phyloP scores from a whole-genome alignment of 768 basidiomycete species.

The Russula brevipes region DNA sequence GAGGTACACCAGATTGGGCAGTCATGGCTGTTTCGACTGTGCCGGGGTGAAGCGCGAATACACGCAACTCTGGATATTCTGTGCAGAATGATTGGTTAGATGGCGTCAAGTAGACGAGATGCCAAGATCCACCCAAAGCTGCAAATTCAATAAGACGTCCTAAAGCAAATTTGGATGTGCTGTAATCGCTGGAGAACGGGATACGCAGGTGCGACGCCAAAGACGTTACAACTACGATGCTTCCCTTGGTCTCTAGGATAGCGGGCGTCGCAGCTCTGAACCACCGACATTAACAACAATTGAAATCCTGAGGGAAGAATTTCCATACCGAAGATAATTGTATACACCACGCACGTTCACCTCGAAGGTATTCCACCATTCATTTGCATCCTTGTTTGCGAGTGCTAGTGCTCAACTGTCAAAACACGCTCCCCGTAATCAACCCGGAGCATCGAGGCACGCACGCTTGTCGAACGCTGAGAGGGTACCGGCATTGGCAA shows the following conservation, averaged over 20 bases:
- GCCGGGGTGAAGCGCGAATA: slow-evolving; percentile 14
- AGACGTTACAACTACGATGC: slow-evolving; percentile 6
- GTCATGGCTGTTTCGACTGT: neutral
- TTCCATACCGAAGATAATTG: slow-evolving; percentile 18
- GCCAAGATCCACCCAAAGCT: neutral
- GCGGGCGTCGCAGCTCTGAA: neutral
- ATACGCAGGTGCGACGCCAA: slow-evolving; percentile 7
- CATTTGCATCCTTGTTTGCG: neutral
- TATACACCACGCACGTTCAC: slow-evolving; percentile 11
- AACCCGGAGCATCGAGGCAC: neutral
- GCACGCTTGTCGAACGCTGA: neutral
- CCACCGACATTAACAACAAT: neutral
- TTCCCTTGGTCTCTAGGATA: slow-evolving; percentile 6
- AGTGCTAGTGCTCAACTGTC: neutral
- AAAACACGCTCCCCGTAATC: neutral
- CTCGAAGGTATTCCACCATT: slow-evolving; percentile 13
- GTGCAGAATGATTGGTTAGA: neutral
- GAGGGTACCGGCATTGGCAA: slow-evolving; percentile 30
- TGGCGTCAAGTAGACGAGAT: neutral
- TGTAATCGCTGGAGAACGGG: neutral
- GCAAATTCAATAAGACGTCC: slow-evolving; percentile 12
- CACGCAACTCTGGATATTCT: slow-evolving; percentile 11
- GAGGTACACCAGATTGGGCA: neutral
- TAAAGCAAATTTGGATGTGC: slow-evolving; percentile 6
- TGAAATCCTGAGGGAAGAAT: neutral